phyloP scores from a whole-genome alignment of 257 asterid species.

The Solanum peruvianum region DNA sequence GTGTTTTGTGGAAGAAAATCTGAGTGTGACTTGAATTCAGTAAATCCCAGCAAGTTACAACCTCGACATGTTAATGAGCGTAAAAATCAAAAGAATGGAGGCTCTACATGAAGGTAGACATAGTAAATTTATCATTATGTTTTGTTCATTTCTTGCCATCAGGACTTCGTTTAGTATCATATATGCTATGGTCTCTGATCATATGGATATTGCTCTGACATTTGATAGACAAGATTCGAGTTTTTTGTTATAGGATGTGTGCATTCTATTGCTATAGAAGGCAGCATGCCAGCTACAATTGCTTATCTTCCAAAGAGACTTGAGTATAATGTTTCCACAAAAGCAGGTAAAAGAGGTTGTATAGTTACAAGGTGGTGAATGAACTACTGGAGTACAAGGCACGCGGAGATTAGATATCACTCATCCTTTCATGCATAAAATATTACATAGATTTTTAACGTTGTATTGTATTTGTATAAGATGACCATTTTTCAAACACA shows the following conservation, averaged over 20 bases:
- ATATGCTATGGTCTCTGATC: neutral
- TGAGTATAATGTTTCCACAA: neutral
- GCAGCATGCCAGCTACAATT: neutral
- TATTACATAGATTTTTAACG: neutral
- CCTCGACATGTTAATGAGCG: neutral
- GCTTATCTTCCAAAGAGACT: neutral
- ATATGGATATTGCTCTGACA: neutral
- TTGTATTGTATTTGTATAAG: neutral
- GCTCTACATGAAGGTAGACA: neutral
- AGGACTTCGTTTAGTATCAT: neutral
- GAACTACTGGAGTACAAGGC: neutral
- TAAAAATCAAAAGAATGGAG: neutral
- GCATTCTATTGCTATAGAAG: neutral
- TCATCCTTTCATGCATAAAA: neutral
- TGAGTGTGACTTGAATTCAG: neutral
- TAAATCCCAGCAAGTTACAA: neutral
- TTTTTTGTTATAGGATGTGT: neutral
- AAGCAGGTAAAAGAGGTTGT: neutral
- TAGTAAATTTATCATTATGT: neutral
- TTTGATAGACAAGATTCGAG: neutral
- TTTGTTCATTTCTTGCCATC: neutral
- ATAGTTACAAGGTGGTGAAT: neutral
- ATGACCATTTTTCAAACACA: neutral
- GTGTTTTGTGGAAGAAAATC: constrained; percentile 3
- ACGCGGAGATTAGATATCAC: neutral